Evolutionary conservation across 352 stramenopile genomes (phyloP), one percentile per base, ranked within the genome.

Genomic region (Chrysophaeum taylorii): DNA sequence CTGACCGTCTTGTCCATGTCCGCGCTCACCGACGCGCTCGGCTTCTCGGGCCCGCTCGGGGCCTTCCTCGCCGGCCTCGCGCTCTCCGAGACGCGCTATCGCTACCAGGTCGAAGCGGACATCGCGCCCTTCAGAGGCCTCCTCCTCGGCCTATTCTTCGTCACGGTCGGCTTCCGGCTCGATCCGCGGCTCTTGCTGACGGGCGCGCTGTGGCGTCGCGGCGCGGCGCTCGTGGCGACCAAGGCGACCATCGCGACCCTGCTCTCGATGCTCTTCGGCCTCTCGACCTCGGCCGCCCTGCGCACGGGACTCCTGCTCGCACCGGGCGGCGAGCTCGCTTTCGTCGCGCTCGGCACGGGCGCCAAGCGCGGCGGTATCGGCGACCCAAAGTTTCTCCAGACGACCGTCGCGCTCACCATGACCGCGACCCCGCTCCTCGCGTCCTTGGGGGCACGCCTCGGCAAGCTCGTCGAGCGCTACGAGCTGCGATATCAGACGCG

Each of bases 141-240:
- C 36, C 74, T 94, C 38, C 75, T 94, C 31, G 87, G 87, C 25
- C 75, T 94, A 23, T 94, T 94, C 78, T 94, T 94, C 77, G 81
- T 92, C 21, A 92, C 86, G n/a, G 87, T 93, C 9, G 87, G 87
- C n/a, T 93, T 92, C 74, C 84, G 90, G 73, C 90, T 93, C 68
- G 86, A 93, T 78, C 68, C 91, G 14, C 67, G 69, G 2, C 76
- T 92, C 54, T 74, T 54, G 14, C 18, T 74, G 0, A 74, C 83
- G 29, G 69, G 68, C 36, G 70, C 54, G 35, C n/a, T n/a, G n/a
- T n/a, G n/a, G n/a, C n/a, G n/a, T n/a, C 61, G 81, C n/a, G 64
- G 82, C 21, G 61, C 45, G 29, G 79, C 68, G 23, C 70, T 84
- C 45, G 57, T 84, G 18, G 63, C 70, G 37, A 39, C 77, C 23